A percentile compares a stretch with the other conserved stretches of the same genome.
Conservation (phyloP, 192 early-diverging fungal species). For the Helicostylum pulchrum region DNA sequence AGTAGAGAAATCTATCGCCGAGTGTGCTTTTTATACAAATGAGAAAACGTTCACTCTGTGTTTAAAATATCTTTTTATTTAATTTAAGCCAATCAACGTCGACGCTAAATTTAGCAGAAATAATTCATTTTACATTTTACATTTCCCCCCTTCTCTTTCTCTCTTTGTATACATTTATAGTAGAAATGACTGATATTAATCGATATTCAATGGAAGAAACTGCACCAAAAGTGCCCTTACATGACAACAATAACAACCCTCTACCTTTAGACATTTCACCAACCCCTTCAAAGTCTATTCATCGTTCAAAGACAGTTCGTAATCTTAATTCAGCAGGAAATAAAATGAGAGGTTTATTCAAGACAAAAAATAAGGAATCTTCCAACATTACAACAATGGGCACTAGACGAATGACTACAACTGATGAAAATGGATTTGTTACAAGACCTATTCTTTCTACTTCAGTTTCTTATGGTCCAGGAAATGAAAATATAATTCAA, state of each 20-base stretch:
- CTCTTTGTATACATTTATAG: neutral
- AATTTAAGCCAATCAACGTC: too few species aligned
- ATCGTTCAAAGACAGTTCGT: conserved; percentile 32
- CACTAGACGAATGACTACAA: neutral
- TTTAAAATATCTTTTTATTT: too few species aligned
- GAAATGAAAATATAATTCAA: neutral
- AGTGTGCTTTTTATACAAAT: too few species aligned
- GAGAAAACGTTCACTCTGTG: too few species aligned
- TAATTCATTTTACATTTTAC: too few species aligned
- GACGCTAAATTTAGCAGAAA: too few species aligned
- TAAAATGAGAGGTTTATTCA: conserved; percentile 28
- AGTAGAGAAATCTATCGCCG: too few species aligned
- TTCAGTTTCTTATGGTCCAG: conserved; percentile 12
- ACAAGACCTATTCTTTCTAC: neutral
- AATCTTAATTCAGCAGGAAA: conserved; percentile 26
- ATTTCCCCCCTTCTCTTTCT: neutral
- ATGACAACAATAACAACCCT: neutral
- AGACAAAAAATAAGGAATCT: conserved; percentile 14
- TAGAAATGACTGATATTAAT: conserved; percentile 10
- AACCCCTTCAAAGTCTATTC: conserved; percentile 22
- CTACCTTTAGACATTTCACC: neutral
- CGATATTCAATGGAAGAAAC: conserved; percentile 5
- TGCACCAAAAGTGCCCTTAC: neutral
- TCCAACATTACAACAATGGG: neutral
- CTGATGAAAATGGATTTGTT: neutral